A percentile compares a stretch with the other conserved stretches of the same genome.
phyloP scores from a whole-genome alignment of 441 rosid species.

The Gossypium gossypioides region DNA sequence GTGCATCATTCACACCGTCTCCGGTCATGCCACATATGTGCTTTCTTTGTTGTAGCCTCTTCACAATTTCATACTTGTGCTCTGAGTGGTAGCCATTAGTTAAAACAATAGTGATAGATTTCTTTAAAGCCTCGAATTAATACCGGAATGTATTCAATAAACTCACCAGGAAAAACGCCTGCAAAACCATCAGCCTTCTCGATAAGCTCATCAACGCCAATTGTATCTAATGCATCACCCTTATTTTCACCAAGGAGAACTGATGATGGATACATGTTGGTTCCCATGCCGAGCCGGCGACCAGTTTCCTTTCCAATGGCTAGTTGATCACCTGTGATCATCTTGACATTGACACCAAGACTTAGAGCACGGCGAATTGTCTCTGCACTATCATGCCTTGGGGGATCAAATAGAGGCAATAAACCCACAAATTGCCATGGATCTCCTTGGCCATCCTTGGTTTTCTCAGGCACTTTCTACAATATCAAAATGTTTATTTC shows the following conservation, averaged over 20 bases:
- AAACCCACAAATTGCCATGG: conserved; percentile 59
- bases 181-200: conserved; percentile 77
- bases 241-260: conserved; percentile 49
- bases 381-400: conserved; percentile 70
- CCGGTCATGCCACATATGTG: conserved; percentile 73
- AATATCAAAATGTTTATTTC: neutral
- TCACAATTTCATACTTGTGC: conserved; percentile 69
- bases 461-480: conserved; percentile 11
- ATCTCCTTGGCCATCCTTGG: conserved; percentile 5
- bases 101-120: neutral
- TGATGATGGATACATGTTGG: conserved; percentile 67
- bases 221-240: conserved; percentile 29
- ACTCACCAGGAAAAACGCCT: conserved; percentile 47
- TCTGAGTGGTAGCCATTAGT: conserved; percentile 25
- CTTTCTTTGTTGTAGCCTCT: conserved; percentile 49
- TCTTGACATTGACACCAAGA: conserved; percentile 68
- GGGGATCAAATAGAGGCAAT: conserved; percentile 67
- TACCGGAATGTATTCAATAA: neutral
- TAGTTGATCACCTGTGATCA: conserved; percentile 72
- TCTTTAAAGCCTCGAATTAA: neutral
- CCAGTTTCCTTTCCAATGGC: conserved; percentile 73
- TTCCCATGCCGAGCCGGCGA: conserved; percentile 70
- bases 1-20: conserved; percentile 70
- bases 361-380: conserved; percentile 56
- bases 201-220: conserved; percentile 57